Evolutionary conservation across 2,329 filamentous ascomycete species (phyloP), one percentile per base, ranked within the genome.

Genomic region (Colletotrichum cordylinicola): DNA sequence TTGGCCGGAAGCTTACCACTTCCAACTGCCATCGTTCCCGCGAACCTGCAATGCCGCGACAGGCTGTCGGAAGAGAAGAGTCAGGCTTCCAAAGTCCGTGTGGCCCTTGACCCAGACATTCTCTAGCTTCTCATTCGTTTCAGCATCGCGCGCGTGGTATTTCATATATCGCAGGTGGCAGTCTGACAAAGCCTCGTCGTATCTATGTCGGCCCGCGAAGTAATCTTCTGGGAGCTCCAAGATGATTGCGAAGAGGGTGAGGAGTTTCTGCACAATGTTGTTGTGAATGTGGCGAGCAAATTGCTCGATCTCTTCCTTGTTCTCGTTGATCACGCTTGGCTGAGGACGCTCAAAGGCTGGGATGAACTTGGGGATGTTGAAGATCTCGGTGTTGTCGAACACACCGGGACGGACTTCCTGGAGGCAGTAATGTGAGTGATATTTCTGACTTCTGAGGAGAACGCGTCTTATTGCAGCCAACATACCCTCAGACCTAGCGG

Each of bases 91-190:
- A 48, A 91, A 86, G 77, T 92, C 90, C 0, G 90, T 91, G 79
- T 92, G 90, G 0, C 84, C 83, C 15, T 83, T 81, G 1, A 83
- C 81, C 82, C 83, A 86, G 18, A 85, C 74, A 33, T 85, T 82
- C 0, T 82, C 82, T 5, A 84, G 78, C 31, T 78, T 79, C 12
- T 77, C 58, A 80, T 89, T 90, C 35, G 87, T 85, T 18, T 87
- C 86, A 6, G 82, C 79, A 1, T 84, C 85, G 15, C 89, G 86
- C 0, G 84, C 84, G 71, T 88, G 86, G 78, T 92, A 92, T 74
- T 90, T 88, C 90, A 92, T 91, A 81, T 91, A 92, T 9, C 91
- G 87, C 39, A 92, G 84, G 78, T 92, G 89, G 68, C 89, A 89
- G 78, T 92, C 90, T 6, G 65, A 69, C 61, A 88, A 87, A 43